Evolutionary conservation across 2,329 filamentous ascomycete genomes (phyloP).

Genomic region (Rhytidhysteron rufulum): DNA sequence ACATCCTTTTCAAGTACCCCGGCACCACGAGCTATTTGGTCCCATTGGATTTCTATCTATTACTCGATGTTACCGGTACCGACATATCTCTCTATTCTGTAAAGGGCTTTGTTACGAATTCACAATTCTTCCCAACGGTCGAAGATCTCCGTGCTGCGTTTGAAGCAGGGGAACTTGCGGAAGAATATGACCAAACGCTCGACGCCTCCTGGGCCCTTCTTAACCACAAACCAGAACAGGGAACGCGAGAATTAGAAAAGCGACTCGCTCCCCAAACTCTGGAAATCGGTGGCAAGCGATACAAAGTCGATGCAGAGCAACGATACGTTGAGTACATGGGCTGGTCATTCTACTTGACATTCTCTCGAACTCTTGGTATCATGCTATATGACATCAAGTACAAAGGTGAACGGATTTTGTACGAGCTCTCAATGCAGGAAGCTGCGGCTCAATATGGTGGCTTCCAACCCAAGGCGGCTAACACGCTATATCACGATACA

Average conservation of each 20-base stretch:
- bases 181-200: conserved; percentile 46
- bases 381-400: conserved; percentile 52
- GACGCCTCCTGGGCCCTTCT: conserved; percentile 45
- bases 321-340: conserved; percentile 50
- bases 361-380: conserved; percentile 48
- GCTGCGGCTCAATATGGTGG: conserved; percentile 52
- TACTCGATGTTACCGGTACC: conserved; percentile 43
- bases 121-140: conserved; percentile 50
- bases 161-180: conserved; percentile 40
- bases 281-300: conserved; percentile 40
- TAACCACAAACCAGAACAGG: conserved; percentile 33
- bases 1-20: conserved; percentile 42
- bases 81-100: conserved; percentile 42
- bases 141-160: conserved; percentile 47
- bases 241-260: conserved; percentile 33
- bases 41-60: conserved; percentile 45
- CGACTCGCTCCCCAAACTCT: conserved; percentile 40
- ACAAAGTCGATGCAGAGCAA: conserved; percentile 37
- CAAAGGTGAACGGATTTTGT: conserved; percentile 53
- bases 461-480: conserved; percentile 44
- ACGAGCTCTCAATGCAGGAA: conserved; percentile 55
- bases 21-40: conserved; percentile 43
- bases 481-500: conserved; percentile 45
- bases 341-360: conserved; percentile 50
- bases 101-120: conserved; percentile 46